A percentile compares a stretch with the other conserved stretches of the same genome.
These are phyloP conservation scores for Hericium rajendrae DNA, from an alignment of 768 basidiomycete genomes.

Conservation along the genomic window DNA sequence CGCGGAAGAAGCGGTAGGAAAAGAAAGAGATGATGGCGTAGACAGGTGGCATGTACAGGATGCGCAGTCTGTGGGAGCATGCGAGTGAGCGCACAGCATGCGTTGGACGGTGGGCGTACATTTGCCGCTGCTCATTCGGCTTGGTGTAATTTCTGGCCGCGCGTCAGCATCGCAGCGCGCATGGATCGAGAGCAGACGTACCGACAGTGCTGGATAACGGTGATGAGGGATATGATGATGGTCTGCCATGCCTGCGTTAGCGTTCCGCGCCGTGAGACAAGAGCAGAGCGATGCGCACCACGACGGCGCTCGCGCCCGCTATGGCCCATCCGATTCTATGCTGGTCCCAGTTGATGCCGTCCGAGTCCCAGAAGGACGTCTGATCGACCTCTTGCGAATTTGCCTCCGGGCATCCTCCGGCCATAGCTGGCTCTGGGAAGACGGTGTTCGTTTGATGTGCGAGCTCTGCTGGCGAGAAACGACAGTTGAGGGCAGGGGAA, in stretches of 20 bases:
- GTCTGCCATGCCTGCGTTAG: constrained; percentile 30
- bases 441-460: neutral
- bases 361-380: constrained; percentile 48
- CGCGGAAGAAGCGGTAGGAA: constrained; percentile 75
- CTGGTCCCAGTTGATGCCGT: constrained; percentile 45
- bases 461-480: neutral
- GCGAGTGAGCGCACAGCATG: neutral
- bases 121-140: constrained; percentile 67
- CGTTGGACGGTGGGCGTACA: constrained; percentile 32
- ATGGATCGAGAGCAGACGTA: constrained; percentile 22
- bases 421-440: neutral
- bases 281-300: constrained; percentile 33
- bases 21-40: constrained; percentile 80
- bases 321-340: constrained; percentile 70
- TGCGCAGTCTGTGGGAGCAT: constrained; percentile 45
- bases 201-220: constrained; percentile 57
- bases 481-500: neutral
- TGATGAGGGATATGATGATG: constrained; percentile 44
- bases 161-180: neutral
- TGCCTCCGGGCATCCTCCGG: constrained; percentile 35
- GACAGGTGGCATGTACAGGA: constrained; percentile 77
- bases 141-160: constrained; percentile 58
- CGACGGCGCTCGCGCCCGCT: constrained; percentile 47
- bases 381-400: constrained; percentile 47
- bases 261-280: neutral